These are phyloP conservation scores for Iberis pinnata DNA, from an alignment of 345 rosid genomes.

Conservation along the genomic window DNA sequence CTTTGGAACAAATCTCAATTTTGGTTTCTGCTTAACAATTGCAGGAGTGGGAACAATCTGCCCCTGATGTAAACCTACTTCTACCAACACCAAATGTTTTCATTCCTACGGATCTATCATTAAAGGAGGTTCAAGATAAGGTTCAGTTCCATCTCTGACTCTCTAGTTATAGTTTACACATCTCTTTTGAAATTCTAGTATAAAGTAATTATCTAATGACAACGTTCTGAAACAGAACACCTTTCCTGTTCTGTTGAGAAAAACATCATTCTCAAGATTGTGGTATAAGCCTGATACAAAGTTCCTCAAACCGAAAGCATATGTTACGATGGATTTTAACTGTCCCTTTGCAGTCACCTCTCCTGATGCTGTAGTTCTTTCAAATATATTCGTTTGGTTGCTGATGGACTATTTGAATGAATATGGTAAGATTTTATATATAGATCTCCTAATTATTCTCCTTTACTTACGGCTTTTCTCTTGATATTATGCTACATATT, in stretches of 20 bases:
- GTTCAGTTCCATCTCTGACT: slow-evolving; percentile 28
- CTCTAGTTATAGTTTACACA: slow-evolving; percentile 2
- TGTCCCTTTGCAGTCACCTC: slow-evolving; percentile 70
- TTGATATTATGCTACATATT: not conserved
- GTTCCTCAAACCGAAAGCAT: slow-evolving; percentile 77
- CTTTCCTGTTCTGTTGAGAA: slow-evolving; percentile 55
- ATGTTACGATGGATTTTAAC: slow-evolving; percentile 66
- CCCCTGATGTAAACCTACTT: slow-evolving; percentile 61
- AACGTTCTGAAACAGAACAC: slow-evolving; percentile 43
- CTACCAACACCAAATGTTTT: slow-evolving; percentile 67
- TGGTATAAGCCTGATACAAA: slow-evolving; percentile 88
- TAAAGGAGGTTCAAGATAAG: slow-evolving; percentile 58
- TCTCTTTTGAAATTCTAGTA: not conserved
- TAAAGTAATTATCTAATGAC: slow-evolving; percentile 15
- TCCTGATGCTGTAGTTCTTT: slow-evolving; percentile 73
- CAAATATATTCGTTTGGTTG: slow-evolving; percentile 58
- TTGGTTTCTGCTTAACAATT: slow-evolving; percentile 21
- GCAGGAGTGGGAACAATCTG: slow-evolving; percentile 72
- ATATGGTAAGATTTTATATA: slow-evolving; percentile 49
- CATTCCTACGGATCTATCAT: slow-evolving; percentile 74
- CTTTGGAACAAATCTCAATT: not conserved
- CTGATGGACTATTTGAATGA: slow-evolving; percentile 92
- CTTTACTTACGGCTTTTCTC: not conserved
- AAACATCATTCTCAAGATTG: slow-evolving; percentile 52
- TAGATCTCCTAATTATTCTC: not conserved